phyloP scores from a whole-genome alignment of 208 protist genomes.

The Balamuthia mandrillaris region DNA sequence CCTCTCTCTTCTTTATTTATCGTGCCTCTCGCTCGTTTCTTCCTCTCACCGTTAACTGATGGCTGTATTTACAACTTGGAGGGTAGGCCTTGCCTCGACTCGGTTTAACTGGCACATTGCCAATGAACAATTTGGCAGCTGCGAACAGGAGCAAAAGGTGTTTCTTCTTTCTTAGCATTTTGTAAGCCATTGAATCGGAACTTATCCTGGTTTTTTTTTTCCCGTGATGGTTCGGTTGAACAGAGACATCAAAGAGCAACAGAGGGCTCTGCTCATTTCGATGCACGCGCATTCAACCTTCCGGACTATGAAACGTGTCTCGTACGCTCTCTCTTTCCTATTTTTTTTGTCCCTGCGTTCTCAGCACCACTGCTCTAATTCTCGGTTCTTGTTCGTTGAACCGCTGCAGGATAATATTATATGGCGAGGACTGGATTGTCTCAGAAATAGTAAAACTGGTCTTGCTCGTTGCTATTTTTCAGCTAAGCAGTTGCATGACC shows the following conservation, averaged over 20 bases:
- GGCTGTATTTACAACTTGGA: neutral
- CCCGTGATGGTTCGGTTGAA: neutral
- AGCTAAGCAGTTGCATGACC: neutral
- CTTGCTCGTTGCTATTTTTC: neutral
- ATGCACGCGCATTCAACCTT: neutral
- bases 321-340: neutral
- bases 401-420: neutral
- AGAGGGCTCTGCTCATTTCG: neutral
- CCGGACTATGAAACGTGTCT: neutral
- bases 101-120: neutral
- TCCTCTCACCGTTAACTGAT: no score
- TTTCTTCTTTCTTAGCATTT: neutral
- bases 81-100: neutral
- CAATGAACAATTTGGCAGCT: neutral
- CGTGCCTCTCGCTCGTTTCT: no score
- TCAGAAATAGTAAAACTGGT: neutral
- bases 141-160: neutral
- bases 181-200: no score
- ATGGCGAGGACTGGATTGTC: neutral
- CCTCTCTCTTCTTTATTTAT: no score
- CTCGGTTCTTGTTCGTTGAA: neutral
- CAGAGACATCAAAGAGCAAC: neutral
- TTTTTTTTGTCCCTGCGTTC: neutral
- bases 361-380: neutral
- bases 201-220: no score